A percentile compares a stretch with the other conserved stretches of the same genome.
phyloP scores from a whole-genome alignment of 208 protist species.

The Jaenimonas drosophilae region DNA sequence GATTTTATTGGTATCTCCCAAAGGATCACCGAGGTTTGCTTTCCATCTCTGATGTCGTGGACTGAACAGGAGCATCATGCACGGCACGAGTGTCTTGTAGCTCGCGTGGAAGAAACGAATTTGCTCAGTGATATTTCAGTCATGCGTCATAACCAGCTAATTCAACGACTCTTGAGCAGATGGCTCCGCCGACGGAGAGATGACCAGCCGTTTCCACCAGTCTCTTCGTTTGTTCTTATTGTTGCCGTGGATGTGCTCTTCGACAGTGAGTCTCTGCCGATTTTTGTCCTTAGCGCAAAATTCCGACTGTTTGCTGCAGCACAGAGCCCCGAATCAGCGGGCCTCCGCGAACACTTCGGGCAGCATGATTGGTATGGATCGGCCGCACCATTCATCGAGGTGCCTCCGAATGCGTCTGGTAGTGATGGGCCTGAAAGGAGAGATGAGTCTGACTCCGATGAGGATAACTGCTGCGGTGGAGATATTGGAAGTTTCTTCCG shows the following conservation, averaged over 20 bases:
- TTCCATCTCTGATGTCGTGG: conserved; percentile 66
- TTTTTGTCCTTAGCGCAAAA: conserved; percentile 70
- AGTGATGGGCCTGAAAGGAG: background rate
- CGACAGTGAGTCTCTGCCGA: conserved; percentile 45
- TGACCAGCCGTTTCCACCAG: background rate
- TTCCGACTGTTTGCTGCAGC: conserved; percentile 29
- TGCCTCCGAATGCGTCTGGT: no score
- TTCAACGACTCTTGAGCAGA: no score
- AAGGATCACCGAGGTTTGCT: conserved; percentile 70
- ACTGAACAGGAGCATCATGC: conserved; percentile 42
- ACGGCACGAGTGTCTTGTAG: conserved; percentile 28
- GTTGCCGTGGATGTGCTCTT: conserved; percentile 69
- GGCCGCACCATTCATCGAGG: background rate
- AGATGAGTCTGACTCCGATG: conserved; percentile 7
- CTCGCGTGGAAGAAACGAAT: conserved; percentile 24
- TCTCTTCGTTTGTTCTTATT: conserved; percentile 14
- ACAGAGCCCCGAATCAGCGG: background rate
- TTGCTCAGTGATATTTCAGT: no score
- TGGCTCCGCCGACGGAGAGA: background rate
- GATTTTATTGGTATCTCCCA: conserved; percentile 51
- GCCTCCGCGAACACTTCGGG: background rate
- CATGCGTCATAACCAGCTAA: no score
- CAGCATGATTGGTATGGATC: background rate
- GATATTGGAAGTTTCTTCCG: conserved; percentile 57
- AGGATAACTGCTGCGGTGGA: background rate